A percentile compares a stretch with the other conserved stretches of the same genome.
These are phyloP conservation scores for Cucurbita pepo DNA, from an alignment of 306 rosid species.

Conservation along the genomic window DNA sequence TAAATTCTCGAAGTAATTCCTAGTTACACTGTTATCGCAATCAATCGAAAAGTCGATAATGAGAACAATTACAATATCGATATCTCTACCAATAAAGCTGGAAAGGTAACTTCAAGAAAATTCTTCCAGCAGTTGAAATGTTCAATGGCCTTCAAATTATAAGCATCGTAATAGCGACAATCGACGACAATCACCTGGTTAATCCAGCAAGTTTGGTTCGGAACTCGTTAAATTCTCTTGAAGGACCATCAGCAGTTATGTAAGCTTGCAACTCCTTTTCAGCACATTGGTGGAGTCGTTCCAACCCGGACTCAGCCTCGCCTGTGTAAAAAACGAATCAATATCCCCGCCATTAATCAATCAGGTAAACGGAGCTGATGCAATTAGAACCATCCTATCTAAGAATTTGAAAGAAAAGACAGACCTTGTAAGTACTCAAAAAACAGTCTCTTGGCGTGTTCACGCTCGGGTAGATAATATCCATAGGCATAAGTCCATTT, in stretches of 20 bases:
- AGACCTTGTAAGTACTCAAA: constrained; percentile 41
- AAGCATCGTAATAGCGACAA: neutral
- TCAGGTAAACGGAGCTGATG: neutral
- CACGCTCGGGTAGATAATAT: constrained; percentile 63
- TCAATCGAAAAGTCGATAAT: neutral
- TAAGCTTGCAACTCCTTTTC: constrained; percentile 57
- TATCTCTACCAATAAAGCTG: neutral
- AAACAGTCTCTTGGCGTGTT: constrained; percentile 39
- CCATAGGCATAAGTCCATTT: constrained; percentile 98
- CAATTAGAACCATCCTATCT: neutral
- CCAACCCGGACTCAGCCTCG: constrained; percentile 76
- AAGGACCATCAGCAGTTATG: constrained; percentile 36
- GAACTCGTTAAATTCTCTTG: constrained; percentile 60
- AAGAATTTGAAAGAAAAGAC: neutral
- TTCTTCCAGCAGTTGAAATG: neutral
- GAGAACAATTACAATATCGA: neutral
- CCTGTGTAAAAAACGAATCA: constrained; percentile 21
- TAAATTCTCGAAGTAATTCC: constrained; percentile 40
- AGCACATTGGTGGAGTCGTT: constrained; percentile 70
- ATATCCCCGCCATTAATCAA: neutral
- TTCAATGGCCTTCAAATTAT: neutral
- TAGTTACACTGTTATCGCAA: constrained; percentile 24
- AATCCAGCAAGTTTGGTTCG: constrained; percentile 74
- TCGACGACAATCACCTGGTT: constrained; percentile 26
- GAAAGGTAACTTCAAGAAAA: neutral